A percentile compares a stretch with the other conserved stretches of the same genome.
Conservation (phyloP, 2,329 filamentous ascomycete species). For the Clonostachys solani region DNA sequence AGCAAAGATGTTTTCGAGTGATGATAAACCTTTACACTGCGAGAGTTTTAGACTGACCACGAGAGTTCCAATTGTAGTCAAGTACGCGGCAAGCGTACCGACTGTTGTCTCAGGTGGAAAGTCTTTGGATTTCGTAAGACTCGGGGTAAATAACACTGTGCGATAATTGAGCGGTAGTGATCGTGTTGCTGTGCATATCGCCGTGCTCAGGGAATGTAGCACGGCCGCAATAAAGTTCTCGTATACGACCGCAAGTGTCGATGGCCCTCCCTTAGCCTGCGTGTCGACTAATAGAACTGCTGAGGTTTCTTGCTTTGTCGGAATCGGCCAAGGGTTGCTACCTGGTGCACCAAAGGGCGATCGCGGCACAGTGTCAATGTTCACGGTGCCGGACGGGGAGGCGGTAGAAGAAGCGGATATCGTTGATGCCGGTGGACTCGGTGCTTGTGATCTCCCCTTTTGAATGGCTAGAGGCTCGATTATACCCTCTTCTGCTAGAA, state of each 20-base stretch:
- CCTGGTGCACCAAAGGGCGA: too few relatives aligned
- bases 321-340: too few relatives aligned
- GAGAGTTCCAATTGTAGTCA: slow-evolving; percentile 52
- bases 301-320: too few relatives aligned
- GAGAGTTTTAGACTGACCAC: slow-evolving; percentile 45
- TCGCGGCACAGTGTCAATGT: too few relatives aligned
- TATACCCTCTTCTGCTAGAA: slow-evolving; percentile 40
- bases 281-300: too few relatives aligned
- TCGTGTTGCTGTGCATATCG: slow-evolving; percentile 41
- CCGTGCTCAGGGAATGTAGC: slow-evolving; percentile 42
- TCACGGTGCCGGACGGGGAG: too few relatives aligned
- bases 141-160: slow-evolving; percentile 40
- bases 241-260: slow-evolving; percentile 29
- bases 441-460: slow-evolving; percentile 32
- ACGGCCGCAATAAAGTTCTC: slow-evolving; percentile 51
- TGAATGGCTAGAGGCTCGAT: slow-evolving; percentile 45
- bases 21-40: slow-evolving; percentile 39
- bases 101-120: slow-evolving; percentile 23
- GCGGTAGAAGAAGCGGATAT: too few relatives aligned
- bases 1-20: slow-evolving; percentile 36
- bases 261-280: too few relatives aligned
- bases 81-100: slow-evolving; percentile 47
- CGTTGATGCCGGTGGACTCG: slow-evolving; percentile 1
- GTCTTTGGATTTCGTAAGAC: slow-evolving; percentile 19
- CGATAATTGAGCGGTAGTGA: slow-evolving; percentile 50